phyloP scores from a whole-genome alignment of 495 filamentous ascomycete species.

The Penicillium malachiteum region DNA sequence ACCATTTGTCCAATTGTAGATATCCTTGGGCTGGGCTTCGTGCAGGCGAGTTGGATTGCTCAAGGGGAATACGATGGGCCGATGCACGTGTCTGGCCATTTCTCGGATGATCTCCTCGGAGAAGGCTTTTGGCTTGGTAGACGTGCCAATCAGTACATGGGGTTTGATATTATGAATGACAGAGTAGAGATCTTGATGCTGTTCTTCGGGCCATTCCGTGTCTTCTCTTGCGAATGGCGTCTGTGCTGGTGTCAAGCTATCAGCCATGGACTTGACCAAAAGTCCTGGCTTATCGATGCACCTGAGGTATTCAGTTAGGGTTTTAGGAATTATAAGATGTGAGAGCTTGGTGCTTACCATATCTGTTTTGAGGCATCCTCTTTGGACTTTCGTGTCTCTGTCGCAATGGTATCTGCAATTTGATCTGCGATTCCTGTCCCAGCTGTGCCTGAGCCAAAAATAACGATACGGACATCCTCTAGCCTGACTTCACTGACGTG shows the following conservation, averaged over 20 bases:
- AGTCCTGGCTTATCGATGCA: constrained; percentile 84
- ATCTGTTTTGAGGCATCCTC: constrained; percentile 79
- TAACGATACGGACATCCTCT: constrained; percentile 63
- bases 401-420: constrained; percentile 72
- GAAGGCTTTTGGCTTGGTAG: constrained; percentile 77
- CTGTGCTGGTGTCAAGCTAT: constrained; percentile 65
- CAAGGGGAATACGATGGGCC: constrained; percentile 80
- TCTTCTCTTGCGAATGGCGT: constrained; percentile 63
- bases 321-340: not conserved
- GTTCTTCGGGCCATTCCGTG: constrained; percentile 58
- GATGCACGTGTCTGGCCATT: constrained; percentile 76
- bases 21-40: constrained; percentile 76
- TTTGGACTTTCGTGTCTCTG: constrained; percentile 63
- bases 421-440: constrained; percentile 86
- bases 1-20: constrained; percentile 76
- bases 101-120: constrained; percentile 69
- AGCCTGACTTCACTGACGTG: constrained; percentile 67
- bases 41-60: constrained; percentile 85
- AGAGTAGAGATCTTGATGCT: constrained; percentile 57
- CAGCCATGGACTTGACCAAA: constrained; percentile 60
- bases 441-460: constrained; percentile 84
- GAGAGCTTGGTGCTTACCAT: constrained; percentile 51
- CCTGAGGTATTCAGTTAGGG: constrained; percentile 41
- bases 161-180: constrained; percentile 73
- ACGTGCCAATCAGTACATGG: constrained; percentile 80